Evolutionary conservation across 495 filamentous ascomycete species (phyloP), one percentile per base, ranked within the genome.

Genomic region (Xylaria curta): DNA sequence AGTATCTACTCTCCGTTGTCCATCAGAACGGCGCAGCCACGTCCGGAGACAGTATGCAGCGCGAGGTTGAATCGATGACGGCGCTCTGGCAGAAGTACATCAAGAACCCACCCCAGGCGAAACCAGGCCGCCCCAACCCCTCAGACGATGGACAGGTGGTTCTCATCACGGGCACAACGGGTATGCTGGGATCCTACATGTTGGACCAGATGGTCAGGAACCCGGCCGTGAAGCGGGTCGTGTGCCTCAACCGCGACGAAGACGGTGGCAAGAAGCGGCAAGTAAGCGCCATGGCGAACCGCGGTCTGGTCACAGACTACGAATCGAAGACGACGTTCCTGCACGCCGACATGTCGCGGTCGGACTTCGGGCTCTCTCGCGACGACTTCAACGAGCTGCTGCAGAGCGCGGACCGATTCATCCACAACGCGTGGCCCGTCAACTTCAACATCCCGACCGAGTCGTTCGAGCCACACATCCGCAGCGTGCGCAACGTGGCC

Each of bases 361-460:
- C 73, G 1, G 77, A 82, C 19, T 82, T 91, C 40, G 87, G 86
- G 8, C 79, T 90, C 6, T 65, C 62, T 8, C 44, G 66, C 4
- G 74, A 75, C 3, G 76, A 74, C 1, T 88, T 85, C 76, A 70
- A 78, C 1, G 51, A 77, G 17, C 69, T 90, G 9, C 66, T 83
- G 40, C 3, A 56, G 9, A 73, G 79, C 1, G 84, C 75, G 51
- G 88, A 82, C 56, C 83, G 84, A 21, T 80, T 91, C 36, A 87
- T 90, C 72, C 89, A 91, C 79, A 89, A 88, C 77, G 86, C 87
- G 53, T 91, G 89, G 89, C 85, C 83, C 0, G 88, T 91, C 38
- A 85, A 91, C 77, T 91, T 91, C 82, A 89, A 90, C 74, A 81
- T 83, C 44, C 77, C 87, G 0, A 77, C 89, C 49, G 81, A 82